These are phyloP conservation scores for Pseudopyricularia javanii DNA, from an alignment of 2,329 filamentous ascomycete genomes.

Conservation along the genomic window DNA sequence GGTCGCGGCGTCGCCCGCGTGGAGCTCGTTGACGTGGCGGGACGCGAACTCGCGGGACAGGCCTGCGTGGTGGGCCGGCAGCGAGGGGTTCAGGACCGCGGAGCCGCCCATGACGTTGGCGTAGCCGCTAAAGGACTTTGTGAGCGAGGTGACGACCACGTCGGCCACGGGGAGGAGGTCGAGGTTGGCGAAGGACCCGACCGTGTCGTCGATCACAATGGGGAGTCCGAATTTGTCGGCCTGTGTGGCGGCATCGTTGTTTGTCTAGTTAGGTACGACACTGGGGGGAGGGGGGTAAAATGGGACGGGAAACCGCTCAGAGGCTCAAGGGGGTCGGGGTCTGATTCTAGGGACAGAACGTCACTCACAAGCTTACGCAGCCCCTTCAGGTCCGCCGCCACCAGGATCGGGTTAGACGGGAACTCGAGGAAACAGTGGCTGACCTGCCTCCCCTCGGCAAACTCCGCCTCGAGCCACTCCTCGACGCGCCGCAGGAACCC, in stretches of 20 bases:
- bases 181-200: constrained; percentile 33
- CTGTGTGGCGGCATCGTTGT: constrained; percentile 5
- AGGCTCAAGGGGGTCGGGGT: background rate
- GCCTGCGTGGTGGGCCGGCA: constrained; percentile 20
- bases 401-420: constrained; percentile 31
- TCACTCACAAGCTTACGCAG: constrained; percentile 27
- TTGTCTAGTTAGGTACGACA: background rate
- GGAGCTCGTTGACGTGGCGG: constrained; percentile 31
- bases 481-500: constrained; percentile 28
- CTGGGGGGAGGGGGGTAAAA: too few relatives aligned
- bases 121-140: constrained; percentile 46
- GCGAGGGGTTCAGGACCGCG: constrained; percentile 33
- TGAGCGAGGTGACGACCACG: constrained; percentile 37
- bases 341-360: background rate
- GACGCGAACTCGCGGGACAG: constrained; percentile 19
- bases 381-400: constrained; percentile 24
- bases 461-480: constrained; percentile 26
- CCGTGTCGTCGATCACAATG: constrained; percentile 34
- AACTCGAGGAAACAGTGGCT: constrained; percentile 38
- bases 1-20: constrained; percentile 28
- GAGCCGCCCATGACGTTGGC: constrained; percentile 43
- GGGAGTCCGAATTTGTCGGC: constrained; percentile 30
- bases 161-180: constrained; percentile 37
- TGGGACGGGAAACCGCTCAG: too few relatives aligned
- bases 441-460: constrained; percentile 22